Percentiles rank a stretch among this genome's conserved stretches.
phyloP scores from a whole-genome alignment of 129 eudicot genomes.

The Escallonia herrerae region DNA sequence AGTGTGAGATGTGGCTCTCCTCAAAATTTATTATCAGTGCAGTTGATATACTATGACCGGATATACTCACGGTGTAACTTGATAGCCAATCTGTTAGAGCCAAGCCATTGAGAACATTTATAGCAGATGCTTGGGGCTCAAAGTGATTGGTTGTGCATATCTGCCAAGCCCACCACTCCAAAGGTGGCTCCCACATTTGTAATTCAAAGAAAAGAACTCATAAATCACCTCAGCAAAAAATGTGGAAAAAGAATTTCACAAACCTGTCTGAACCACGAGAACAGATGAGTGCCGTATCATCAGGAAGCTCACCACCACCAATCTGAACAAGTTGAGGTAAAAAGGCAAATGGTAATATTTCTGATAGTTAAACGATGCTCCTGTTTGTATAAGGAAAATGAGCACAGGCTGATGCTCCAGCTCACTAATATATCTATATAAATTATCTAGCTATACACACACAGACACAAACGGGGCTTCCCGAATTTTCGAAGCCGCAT shows the following conservation, averaged over 20 bases:
- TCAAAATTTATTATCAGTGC: too few species aligned
- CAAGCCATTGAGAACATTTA: too few species aligned
- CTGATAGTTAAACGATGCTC: constrained; percentile 5
- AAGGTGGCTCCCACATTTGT: neutral
- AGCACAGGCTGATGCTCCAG: neutral
- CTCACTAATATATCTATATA: neutral
- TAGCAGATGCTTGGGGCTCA: too few species aligned
- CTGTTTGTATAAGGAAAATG: constrained; percentile 1
- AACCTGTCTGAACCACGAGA: constrained; percentile 98
- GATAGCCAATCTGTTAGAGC: neutral
- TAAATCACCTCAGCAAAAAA: neutral
- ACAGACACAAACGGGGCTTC: neutral
- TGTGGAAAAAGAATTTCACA: constrained; percentile 8
- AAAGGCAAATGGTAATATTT: constrained; percentile 16
- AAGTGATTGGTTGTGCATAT: too few species aligned
- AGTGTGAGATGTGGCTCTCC: too few species aligned
- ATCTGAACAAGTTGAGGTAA: constrained; percentile 40
- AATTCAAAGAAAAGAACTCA: neutral
- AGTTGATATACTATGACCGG: neutral
- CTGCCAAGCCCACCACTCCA: neutral
- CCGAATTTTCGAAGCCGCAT: too few species aligned
- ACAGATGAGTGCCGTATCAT: constrained; percentile 86
- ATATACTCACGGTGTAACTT: too few species aligned
- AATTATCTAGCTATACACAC: neutral
- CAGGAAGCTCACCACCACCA: constrained; percentile 91